Base-by-base conservation (phyloP, 139 green algal genomes). In the Picochlorum sp. region DNA sequence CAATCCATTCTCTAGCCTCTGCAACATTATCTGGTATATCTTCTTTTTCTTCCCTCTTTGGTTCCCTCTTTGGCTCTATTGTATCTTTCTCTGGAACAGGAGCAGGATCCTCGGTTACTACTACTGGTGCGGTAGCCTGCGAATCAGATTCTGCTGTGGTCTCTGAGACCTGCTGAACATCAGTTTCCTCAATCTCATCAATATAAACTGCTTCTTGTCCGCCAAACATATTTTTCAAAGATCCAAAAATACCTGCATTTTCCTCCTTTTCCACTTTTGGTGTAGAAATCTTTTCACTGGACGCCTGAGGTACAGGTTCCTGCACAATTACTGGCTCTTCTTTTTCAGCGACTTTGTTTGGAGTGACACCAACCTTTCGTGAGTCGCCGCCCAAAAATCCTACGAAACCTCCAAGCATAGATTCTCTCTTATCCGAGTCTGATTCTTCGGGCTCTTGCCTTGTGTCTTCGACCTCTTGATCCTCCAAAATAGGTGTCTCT, bases 1-100 rank as follows among this genome's bases (percentile, higher is more conserved):
- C 52, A 18, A 83, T 81, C 77, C 77, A 83, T 4, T 62, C 69
- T 10, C 69, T 66, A 7, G 77, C 77, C 34, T 79, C 69, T 4
- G 57, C 54, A 13, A 81, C 73, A 66, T 83, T 81, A 20, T 54
- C 61, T 31, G 72, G 67, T 6, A 69, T 62, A 5, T 74, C 60
- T n/a, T 13, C 34, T 14, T 30, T 30, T 5, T 62, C 62, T 59
- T 2, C 26, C 15, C 41, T 26, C 60, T 72, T 8, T 58, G 58
- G 7, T 59, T 2, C 26, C 10, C 30, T n/a, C 60, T 72, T 8
- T 58, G 58, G n/a, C 38, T 67, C 56, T 60, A 77, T 73, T 16
- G 54, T 59, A 21, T 51, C 73, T 49, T 71, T 62, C 6, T 34
- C 38, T 9, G 44, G 10, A 60, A 45, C n/a, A 38, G 62, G 21